Conservation (phyloP, 225 moss, liverwort and hornwort genomes). For the Rhytidiadelphus loreus region DNA sequence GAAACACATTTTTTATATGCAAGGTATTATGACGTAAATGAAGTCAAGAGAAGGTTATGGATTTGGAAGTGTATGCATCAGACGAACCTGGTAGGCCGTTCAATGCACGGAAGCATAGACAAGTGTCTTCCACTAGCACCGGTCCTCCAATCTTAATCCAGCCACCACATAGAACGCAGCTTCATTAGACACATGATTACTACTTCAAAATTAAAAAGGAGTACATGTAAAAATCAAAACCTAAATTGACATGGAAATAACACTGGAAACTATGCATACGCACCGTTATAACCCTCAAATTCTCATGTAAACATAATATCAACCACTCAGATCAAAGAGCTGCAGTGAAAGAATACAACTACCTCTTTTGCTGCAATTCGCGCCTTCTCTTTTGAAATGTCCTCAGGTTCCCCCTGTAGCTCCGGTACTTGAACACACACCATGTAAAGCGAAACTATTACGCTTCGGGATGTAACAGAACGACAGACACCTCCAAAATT, state of each 20-base stretch:
- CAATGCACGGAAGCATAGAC: conserved; percentile 91
- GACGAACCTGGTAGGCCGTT: conserved; percentile 87
- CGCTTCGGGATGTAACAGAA: background rate
- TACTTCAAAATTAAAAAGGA: background rate
- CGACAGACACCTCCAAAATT: background rate
- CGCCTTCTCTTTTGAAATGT: conserved; percentile 88
- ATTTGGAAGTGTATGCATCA: background rate
- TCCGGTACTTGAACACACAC: conserved; percentile 66
- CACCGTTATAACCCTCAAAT: background rate
- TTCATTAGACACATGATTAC: background rate
- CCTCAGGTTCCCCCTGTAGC: conserved; percentile 97
- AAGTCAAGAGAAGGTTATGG: background rate
- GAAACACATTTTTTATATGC: background rate
- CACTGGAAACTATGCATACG: background rate
- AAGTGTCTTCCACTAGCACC: conserved; percentile 97
- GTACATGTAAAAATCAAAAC: background rate
- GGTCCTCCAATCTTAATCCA: conserved; percentile 77
- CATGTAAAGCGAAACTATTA: background rate
- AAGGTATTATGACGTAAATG: background rate
- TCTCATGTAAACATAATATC: background rate
- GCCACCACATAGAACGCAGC: background rate
- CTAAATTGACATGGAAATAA: background rate
- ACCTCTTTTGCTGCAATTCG: conserved; percentile 88
- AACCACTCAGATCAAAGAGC: background rate
- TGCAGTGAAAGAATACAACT: background rate